These are phyloP conservation scores for Astragalus glycyphyllos DNA, from an alignment of 306 rosid species.

Conservation along the genomic window DNA sequence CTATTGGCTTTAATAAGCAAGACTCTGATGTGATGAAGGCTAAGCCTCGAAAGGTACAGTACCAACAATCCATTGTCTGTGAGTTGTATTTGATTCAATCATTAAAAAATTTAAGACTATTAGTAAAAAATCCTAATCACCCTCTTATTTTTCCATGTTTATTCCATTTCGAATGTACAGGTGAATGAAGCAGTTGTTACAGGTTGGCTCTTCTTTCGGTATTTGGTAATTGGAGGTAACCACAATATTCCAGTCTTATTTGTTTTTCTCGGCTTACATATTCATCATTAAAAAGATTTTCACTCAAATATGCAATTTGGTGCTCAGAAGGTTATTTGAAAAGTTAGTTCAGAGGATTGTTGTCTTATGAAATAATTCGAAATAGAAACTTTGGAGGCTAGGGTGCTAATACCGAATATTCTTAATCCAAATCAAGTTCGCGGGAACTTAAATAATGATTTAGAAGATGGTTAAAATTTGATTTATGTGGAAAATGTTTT, in stretches of 20 bases:
- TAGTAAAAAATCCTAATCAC: conserved; percentile 19
- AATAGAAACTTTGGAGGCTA: not conserved
- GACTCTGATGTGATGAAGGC: conserved; percentile 97
- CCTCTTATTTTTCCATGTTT: conserved; percentile 4
- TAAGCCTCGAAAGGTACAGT: conserved; percentile 89
- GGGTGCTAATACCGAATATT: not conserved
- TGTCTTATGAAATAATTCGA: not conserved
- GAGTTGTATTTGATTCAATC: conserved; percentile 35
- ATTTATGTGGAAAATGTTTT: too few species aligned
- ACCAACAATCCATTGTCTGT: conserved; percentile 7
- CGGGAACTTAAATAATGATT: too few species aligned
- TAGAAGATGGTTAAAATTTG: too few species aligned
- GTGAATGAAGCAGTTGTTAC: conserved; percentile 94
- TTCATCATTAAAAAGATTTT: not conserved
- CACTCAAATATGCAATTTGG: not conserved
- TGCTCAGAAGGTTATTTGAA: not conserved
- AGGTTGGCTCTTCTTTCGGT: conserved; percentile 99
- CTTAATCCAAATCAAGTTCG: too few species aligned
- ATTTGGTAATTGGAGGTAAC: conserved; percentile 98
- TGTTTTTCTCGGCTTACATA: conserved; percentile 6
- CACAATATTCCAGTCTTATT: conserved; percentile 26
- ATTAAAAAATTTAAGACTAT: conserved; percentile 16
- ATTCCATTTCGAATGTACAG: conserved; percentile 52
- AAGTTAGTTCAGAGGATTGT: not conserved
- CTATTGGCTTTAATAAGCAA: conserved; percentile 96